A percentile compares a stretch with the other conserved stretches of the same genome.
These are phyloP conservation scores for Diplodia mutila DNA, from an alignment of 2,329 filamentous ascomycete species.

Conservation along the genomic window DNA sequence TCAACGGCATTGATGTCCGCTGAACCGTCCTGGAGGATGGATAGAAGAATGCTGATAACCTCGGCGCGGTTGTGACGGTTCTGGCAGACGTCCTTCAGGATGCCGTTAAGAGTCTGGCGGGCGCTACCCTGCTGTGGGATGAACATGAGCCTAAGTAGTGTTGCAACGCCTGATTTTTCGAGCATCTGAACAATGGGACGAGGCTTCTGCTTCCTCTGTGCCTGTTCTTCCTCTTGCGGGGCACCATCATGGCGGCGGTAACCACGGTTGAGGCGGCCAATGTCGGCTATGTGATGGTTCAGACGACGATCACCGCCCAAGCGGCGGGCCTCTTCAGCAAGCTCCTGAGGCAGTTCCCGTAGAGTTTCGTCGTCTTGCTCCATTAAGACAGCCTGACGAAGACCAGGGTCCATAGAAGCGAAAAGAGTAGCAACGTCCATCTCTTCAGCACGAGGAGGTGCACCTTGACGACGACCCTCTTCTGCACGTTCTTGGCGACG, in stretches of 20 bases:
- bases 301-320: slow-evolving; percentile 61
- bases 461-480: slow-evolving; percentile 65
- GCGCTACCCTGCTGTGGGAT: slow-evolving; percentile 89
- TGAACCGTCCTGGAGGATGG: slow-evolving; percentile 94
- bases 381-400: slow-evolving; percentile 84
- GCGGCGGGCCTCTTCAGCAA: slow-evolving; percentile 83
- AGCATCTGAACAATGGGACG: slow-evolving; percentile 93
- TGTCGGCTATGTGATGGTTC: slow-evolving; percentile 53
- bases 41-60: slow-evolving; percentile 87
- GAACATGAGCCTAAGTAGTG: slow-evolving; percentile 97
- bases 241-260: slow-evolving; percentile 26
- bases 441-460: slow-evolving; percentile 66
- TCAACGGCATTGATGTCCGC: slow-evolving; percentile 92
- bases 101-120: slow-evolving; percentile 79
- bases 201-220: slow-evolving; percentile 69
- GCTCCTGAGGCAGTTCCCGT: slow-evolving; percentile 79
- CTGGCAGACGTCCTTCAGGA: slow-evolving; percentile 89
- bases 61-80: slow-evolving; percentile 96
- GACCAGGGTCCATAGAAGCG: slow-evolving; percentile 80
- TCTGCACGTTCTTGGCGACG: slow-evolving; percentile 86
- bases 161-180: slow-evolving; percentile 93
- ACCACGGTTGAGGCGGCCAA: slow-evolving; percentile 34
- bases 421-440: slow-evolving; percentile 95
- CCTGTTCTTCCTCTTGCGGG: slow-evolving; percentile 49
- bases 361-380: slow-evolving; percentile 91